Conservation (phyloP, 1,284 basidiomycete genomes). For the Phlebopus sp. region DNA sequence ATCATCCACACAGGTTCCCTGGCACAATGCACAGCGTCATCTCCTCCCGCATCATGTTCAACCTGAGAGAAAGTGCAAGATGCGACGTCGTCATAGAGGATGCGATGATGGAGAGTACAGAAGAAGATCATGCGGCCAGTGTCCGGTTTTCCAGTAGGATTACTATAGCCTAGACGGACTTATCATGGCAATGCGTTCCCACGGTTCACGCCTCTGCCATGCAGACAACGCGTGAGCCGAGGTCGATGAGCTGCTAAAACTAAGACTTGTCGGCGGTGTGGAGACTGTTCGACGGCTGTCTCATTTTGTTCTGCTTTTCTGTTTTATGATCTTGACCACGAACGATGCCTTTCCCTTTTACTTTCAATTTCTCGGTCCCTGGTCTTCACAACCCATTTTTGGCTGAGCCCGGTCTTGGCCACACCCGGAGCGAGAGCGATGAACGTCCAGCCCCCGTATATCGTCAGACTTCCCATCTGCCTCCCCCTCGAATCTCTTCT, state of each 20-base stretch:
- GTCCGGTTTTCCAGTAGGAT: neutral
- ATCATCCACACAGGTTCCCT: neutral
- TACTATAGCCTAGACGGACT: neutral
- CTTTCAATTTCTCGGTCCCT: slow-evolving; percentile 59
- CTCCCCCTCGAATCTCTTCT: slow-evolving; percentile 30
- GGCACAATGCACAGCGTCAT: slow-evolving; percentile 4
- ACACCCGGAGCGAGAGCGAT: slow-evolving; percentile 26
- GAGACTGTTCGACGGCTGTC: too few species aligned
- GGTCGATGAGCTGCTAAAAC: neutral
- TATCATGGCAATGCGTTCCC: neutral
- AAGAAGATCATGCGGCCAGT: neutral
- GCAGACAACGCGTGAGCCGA: neutral
- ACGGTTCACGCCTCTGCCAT: neutral
- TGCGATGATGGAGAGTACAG: neutral
- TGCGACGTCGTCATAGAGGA: neutral
- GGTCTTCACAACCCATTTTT: slow-evolving; percentile 66
- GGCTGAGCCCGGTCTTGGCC: slow-evolving; percentile 17
- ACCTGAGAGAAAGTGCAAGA: slow-evolving; percentile 3
- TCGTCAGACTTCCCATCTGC: slow-evolving; percentile 8
- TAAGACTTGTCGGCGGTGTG: neutral
- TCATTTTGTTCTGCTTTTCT: neutral
- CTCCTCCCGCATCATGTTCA: slow-evolving; percentile 6
- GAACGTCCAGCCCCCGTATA: slow-evolving; percentile 14
- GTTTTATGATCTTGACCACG: slow-evolving; percentile 22
- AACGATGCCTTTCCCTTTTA: slow-evolving; percentile 60